These are phyloP conservation scores for Rhizopogon vesiculosus DNA, from an alignment of 768 basidiomycete species.

Conservation along the genomic window DNA sequence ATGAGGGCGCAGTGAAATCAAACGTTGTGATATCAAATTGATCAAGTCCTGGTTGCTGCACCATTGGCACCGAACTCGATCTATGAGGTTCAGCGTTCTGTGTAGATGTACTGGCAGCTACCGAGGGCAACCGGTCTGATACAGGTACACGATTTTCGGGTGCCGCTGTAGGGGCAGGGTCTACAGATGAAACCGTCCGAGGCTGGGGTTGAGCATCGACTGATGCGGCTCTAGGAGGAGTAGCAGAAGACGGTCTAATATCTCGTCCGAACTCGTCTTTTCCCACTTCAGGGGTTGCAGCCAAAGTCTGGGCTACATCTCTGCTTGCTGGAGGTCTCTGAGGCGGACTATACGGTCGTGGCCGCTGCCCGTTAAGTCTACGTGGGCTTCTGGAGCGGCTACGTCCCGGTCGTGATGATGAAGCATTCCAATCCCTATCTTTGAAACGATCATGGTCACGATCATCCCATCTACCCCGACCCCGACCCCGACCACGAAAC, in stretches of 20 bases:
- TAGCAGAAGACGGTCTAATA: slow-evolving; percentile 51
- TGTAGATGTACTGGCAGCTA: slow-evolving; percentile 58
- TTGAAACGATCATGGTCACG: slow-evolving; percentile 37
- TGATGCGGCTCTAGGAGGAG: slow-evolving; percentile 25
- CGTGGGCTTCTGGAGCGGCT: slow-evolving; percentile 78
- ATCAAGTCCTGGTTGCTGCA: slow-evolving; percentile 48
- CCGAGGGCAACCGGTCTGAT: slow-evolving; percentile 31
- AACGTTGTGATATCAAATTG: slow-evolving; percentile 68
- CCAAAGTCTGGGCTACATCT: slow-evolving; percentile 21
- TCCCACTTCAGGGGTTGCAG: slow-evolving; percentile 30
- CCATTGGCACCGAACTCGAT: slow-evolving; percentile 33
- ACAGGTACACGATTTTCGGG: slow-evolving; percentile 45
- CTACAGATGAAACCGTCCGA: slow-evolving; percentile 34
- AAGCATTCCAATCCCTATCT: slow-evolving; percentile 34
- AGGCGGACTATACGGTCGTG: slow-evolving; percentile 60
- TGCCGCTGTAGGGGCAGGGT: slow-evolving; percentile 38
- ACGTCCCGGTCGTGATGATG: slow-evolving; percentile 41
- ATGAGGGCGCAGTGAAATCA: slow-evolving; percentile 65
- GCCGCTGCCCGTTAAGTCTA: slow-evolving; percentile 48
- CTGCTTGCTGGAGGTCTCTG: slow-evolving; percentile 35
- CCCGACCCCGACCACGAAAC: slow-evolving; percentile 56
- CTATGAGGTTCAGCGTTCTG: slow-evolving; percentile 32
- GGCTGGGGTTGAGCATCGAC: slow-evolving; percentile 20
- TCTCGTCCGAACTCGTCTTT: slow-evolving; percentile 90
- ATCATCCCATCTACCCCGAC: slow-evolving; percentile 59